Base-by-base conservation (phyloP, 2,329 filamentous ascomycete species). In the Phaeosphaeriaceae sp. region DNA sequence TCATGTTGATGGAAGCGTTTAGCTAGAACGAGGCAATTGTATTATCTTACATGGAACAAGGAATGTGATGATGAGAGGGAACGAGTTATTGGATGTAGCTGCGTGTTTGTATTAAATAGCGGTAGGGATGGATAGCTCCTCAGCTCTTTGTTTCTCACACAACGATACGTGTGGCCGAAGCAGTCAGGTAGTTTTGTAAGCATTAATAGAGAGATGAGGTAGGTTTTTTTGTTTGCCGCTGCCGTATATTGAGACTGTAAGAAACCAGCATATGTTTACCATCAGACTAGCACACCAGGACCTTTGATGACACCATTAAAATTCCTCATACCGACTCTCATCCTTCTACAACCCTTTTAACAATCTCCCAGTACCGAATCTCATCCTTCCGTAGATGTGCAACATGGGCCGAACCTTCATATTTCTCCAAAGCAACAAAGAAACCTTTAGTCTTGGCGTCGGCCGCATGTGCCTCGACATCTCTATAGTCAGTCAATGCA, bases 341-440 rank as follows among this genome's bases (percentile, higher is more conserved):
- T 17, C 34, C 32, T 42, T 46, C 42, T 20, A 50, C 32, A 28
- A 18, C 34, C 33, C 33, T 49, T 20, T 26, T 50, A 21, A 50
- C 42, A 42, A 51, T 51, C 4, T 42, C 48, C 48, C 48, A 51
- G 42, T 51, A 51, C 29, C 42, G 36, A 37, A 2, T 42, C 42
- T 51, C 48, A 20, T 51, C 42, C 48, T 51, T 51, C 26, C 42
- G 36, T 39, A 46, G 20, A 46, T 51, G 48, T 38, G 48, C 28
- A n/a, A 50, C 48, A 46, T 51, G 48, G 32, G 48, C 48, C 29
- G 48, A 51, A 23, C 42, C 36, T 36, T 46, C 48, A 42, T 51
- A 51, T 20, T 42, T 42, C 48, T 51, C 42, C 16, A 51, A 51
- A 20, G 30, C 32, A 42, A 46, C 42, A 20, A 36, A 42, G 42